A percentile compares a stretch with the other conserved stretches of the same genome.
Evolutionary conservation across 2,329 filamentous ascomycete species (phyloP).

Genomic region (Dactylellina cionopaga): DNA sequence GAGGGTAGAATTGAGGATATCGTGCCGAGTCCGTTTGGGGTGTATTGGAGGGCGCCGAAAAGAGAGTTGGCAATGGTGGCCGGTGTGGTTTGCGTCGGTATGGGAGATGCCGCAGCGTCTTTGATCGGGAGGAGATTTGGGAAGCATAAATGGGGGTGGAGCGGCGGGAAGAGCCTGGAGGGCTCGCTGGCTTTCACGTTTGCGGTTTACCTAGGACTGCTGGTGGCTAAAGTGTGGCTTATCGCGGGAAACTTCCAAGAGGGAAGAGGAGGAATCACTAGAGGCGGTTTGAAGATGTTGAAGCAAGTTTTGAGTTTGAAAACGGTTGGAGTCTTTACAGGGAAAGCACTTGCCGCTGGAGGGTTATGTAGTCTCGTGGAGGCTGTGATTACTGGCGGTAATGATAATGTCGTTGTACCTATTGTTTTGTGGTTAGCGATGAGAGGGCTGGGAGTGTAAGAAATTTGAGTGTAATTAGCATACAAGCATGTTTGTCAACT

Average conservation of each 20-base stretch:
- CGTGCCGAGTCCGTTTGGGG: slow-evolving; percentile 14
- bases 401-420: slow-evolving; percentile 97
- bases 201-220: slow-evolving; percentile 80
- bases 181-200: slow-evolving; percentile 81
- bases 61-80: slow-evolving; percentile 89
- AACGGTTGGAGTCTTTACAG: slow-evolving; percentile 29
- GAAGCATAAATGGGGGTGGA: slow-evolving; percentile 92
- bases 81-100: slow-evolving; percentile 91
- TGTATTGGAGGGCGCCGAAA: slow-evolving; percentile 55
- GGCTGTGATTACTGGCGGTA: slow-evolving; percentile 92
- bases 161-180: slow-evolving; percentile 93
- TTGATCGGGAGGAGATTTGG: slow-evolving; percentile 88
- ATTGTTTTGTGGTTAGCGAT: slow-evolving; percentile 92
- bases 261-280: slow-evolving; percentile 52
- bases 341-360: slow-evolving; percentile 77
- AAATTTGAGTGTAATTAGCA: background rate
- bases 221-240: slow-evolving; percentile 78
- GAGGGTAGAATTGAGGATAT: background rate
- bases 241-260: slow-evolving; percentile 75
- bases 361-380: slow-evolving; percentile 88
- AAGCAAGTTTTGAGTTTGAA: slow-evolving; percentile 19
- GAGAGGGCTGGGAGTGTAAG: slow-evolving; percentile 74
- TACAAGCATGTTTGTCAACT: background rate
- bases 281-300: slow-evolving; percentile 41
- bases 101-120: slow-evolving; percentile 93